These are phyloP conservation scores for Penicillium sp. DNA, from an alignment of 2,329 filamentous ascomycete genomes.

Conservation along the genomic window DNA sequence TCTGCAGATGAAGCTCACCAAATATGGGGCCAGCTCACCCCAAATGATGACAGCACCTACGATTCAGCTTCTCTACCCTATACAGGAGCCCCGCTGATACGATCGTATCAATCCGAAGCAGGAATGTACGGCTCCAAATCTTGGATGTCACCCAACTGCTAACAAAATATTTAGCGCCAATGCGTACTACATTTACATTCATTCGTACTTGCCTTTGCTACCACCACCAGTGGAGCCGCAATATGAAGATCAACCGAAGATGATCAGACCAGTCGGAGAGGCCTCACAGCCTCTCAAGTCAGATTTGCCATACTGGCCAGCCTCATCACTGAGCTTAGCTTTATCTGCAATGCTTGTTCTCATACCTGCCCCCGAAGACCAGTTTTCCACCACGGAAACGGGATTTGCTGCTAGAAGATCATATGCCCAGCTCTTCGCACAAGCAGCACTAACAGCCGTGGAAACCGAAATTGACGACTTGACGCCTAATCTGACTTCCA, in stretches of 20 bases:
- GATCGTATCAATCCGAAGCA: slow-evolving; percentile 21
- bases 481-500: not conserved
- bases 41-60: slow-evolving; percentile 10
- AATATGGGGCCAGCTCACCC: slow-evolving; percentile 15
- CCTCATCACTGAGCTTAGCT: slow-evolving; percentile 22
- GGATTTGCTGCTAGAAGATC: slow-evolving; percentile 15
- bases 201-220: slow-evolving; percentile 27
- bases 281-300: slow-evolving; percentile 6
- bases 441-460: slow-evolving; percentile 17
- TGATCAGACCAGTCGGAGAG: slow-evolving; percentile 2
- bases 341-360: slow-evolving; percentile 24
- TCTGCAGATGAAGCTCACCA: slow-evolving; percentile 9
- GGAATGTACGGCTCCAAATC: slow-evolving; percentile 21
- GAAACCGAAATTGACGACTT: slow-evolving; percentile 19
- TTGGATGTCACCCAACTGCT: not conserved
- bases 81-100: slow-evolving; percentile 7
- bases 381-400: slow-evolving; percentile 5
- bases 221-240: slow-evolving; percentile 12
- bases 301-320: slow-evolving; percentile 22
- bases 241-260: slow-evolving; percentile 13
- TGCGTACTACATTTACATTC: slow-evolving; percentile 30
- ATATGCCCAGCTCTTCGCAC: slow-evolving; percentile 26
- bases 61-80: slow-evolving; percentile 1
- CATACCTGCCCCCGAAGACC: slow-evolving; percentile 19
- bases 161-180: slow-evolving; percentile 16